Evolutionary conservation across 805 yeast genomes (phyloP), one percentile per base, ranked within the genome.

Genomic region (Phaffomyces thermotolerans): DNA sequence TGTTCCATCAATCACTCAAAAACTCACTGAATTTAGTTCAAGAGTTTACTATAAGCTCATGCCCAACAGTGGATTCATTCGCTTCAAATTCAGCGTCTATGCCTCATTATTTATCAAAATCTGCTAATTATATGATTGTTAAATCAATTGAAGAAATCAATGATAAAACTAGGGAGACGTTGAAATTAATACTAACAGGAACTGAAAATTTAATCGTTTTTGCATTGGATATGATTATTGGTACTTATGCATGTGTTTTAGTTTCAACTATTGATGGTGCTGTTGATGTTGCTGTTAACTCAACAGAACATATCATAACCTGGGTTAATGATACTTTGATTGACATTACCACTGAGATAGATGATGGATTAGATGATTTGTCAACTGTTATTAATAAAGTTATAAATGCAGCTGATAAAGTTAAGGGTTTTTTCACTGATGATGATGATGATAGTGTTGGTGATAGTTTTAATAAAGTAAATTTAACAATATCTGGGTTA

Each of bases 171-270:
- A 53, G 73, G 25, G 59, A 66, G 3, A 50, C 73, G 1, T 43
- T 85, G 10, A 54, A 68, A 1, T 45, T 79, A 39, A 53, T 78
- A 10, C 57, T 86, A 0, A 73, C 77, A 1, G 82, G 79, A 0
- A 65, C 81, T 8, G 81, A 84, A 52, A 69, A 72, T 35, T 49
- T 89, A 34, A 58, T 86, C 0, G 56, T 77, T 4, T 86, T 91
- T 56, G 66, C 78, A 8, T 64, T 91, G 8, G 88, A 89, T 29
- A 53, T 91, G 50, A 75, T 84, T 39, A 61, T 89, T 2, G 98
- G 97, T 0, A 93, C 98, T 0, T 87, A 86, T 62, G 81, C 84
- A 0, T 93, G 99, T 61, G 67, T 93, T 13, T 59, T 88, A 13
- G 77, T 84, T 0, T 81, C 93, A 6, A 77, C 89, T 0, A 68